A percentile compares a stretch with the other conserved stretches of the same genome.
These are phyloP conservation scores for Persicaria maculosa DNA, from an alignment of 148 eudicot genomes.

Conservation along the genomic window DNA sequence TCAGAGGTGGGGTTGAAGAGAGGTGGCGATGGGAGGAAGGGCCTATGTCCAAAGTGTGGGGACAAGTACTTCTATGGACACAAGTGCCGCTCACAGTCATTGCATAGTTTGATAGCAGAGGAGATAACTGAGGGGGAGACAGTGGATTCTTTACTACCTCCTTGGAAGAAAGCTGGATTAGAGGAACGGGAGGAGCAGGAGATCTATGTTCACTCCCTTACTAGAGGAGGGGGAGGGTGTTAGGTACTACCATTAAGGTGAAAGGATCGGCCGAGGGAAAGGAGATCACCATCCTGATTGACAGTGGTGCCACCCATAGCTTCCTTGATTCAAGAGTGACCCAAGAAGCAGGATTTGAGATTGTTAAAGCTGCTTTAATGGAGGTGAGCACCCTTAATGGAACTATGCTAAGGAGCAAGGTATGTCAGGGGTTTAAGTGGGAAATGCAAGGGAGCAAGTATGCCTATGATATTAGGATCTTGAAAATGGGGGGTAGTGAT, in stretches of 20 bases:
- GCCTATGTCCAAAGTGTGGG: not conserved
- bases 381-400: not conserved
- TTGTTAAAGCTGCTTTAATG: too few relatives aligned
- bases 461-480: not conserved
- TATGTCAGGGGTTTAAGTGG: not conserved
- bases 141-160: too few relatives aligned
- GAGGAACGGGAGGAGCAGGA: not conserved
- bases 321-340: not conserved
- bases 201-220: not conserved
- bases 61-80: not conserved
- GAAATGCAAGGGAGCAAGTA: not conserved
- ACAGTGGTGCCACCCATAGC: not conserved
- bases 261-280: not conserved
- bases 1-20: too few relatives aligned
- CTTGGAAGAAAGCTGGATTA: not conserved
- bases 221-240: too few relatives aligned
- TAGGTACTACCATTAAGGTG: not conserved
- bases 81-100: not conserved
- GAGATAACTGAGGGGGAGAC: too few relatives aligned
- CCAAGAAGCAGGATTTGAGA: not conserved
- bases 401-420: not conserved
- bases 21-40: not conserved
- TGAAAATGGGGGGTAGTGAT: not conserved
- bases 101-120: not conserved
- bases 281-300: not conserved